Evolutionary conservation across 768 basidiomycete genomes (phyloP), one percentile per base, ranked within the genome.

Genomic region (Lentinus brumalis): DNA sequence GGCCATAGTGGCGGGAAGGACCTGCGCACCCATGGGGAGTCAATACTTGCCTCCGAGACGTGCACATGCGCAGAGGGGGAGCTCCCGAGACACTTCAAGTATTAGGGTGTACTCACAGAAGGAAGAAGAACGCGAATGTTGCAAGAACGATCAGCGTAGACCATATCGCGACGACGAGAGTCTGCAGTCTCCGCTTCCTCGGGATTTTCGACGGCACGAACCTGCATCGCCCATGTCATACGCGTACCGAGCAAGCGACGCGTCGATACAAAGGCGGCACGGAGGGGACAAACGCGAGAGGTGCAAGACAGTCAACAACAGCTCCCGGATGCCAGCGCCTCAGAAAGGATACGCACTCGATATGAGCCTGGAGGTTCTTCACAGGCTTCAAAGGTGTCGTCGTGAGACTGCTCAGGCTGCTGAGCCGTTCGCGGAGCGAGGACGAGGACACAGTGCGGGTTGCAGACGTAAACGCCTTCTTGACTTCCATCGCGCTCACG

Each of bases 1-100:
- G 94, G 92, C 97, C 97, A 99, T 42, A 95, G 75, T 2, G 86
- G 82, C 0, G 96, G 96, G 61, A 92, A 82, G 2, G 96, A 95
- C 68, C 96, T 98, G 70, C 4, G 47, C 12, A 16, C 65, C 41
- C 54, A 15, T 29, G 32, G 15, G 5, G 26, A n/a, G 16, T 40
- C 32, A 41, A 56, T 38, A 56, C 18, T 5, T 8, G 35, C 50
- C 16, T 18, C 31, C 6, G n/a, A 26, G 46, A 12, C 18, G 35
- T 11, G 35, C 35, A 31, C 9, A 35, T 8, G 26, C 35, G 31
- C 38, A 35, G 39, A 30, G 44, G 3, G 35, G 21, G 38, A 9
- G 50, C 30, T 21, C 16, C 16, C 16, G 49, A 2, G n/a, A 12
- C 26, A 30, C 6, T 21, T 12, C 5, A 50, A 29, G 38, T 8